phyloP scores from a whole-genome alignment of 495 filamentous ascomycete genomes.

The Glonium stellatum region DNA sequence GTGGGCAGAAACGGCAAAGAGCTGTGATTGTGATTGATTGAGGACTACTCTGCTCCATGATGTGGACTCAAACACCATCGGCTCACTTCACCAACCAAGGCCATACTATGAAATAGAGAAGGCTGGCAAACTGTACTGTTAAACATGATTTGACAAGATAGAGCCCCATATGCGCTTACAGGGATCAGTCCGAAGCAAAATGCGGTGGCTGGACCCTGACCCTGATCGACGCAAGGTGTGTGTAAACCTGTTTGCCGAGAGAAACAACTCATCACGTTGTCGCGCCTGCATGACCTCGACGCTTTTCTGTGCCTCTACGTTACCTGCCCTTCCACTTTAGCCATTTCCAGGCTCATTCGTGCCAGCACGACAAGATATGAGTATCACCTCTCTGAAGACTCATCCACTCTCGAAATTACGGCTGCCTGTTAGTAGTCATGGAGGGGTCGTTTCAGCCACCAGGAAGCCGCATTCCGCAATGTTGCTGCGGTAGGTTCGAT shows the following conservation, averaged over 20 bases:
- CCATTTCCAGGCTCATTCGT: background rate
- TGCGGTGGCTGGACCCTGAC: too few relatives aligned
- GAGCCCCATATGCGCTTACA: too few relatives aligned
- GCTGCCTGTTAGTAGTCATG: background rate
- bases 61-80: too few relatives aligned
- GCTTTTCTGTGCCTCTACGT: background rate
- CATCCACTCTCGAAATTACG: background rate
- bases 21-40: background rate
- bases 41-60: background rate
- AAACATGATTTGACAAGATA: too few relatives aligned
- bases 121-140: too few relatives aligned
- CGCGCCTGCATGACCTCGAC: background rate
- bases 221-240: background rate
- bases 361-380: background rate
- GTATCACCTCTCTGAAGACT: background rate
- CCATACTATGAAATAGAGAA: too few relatives aligned
- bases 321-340: background rate
- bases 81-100: too few relatives aligned
- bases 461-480: slow-evolving; percentile 37
- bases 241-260: background rate
- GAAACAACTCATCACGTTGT: background rate
- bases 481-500: slow-evolving; percentile 77
- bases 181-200: too few relatives aligned
- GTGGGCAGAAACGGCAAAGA: background rate
- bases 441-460: background rate